Conservation (phyloP, 352 stramenopile species). For the Phytopythium aichiense region DNA sequence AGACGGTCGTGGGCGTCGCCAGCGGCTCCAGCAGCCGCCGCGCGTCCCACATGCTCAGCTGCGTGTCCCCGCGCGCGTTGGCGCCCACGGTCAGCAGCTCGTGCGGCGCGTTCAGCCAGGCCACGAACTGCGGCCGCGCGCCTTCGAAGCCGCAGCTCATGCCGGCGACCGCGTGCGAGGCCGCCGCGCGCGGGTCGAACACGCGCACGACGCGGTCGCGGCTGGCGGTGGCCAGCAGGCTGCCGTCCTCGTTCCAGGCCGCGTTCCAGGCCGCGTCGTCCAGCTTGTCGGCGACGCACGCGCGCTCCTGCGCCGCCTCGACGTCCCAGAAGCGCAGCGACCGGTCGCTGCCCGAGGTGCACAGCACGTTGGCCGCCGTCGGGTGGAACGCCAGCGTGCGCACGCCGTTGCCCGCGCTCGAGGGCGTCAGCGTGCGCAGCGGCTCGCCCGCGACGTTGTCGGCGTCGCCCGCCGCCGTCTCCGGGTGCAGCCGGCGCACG, state of each 20-base stretch:
- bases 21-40: conserved; percentile 69
- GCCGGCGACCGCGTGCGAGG: conserved; percentile 38
- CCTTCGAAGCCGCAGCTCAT: conserved; percentile 74
- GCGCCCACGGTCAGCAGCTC: conserved; percentile 53
- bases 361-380: conserved; percentile 53
- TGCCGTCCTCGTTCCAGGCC: conserved; percentile 59
- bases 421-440: conserved; percentile 37
- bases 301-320: conserved; percentile 38
- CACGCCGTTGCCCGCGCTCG: conserved; percentile 31
- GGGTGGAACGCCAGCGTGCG: conserved; percentile 67
- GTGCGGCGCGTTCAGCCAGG: conserved; percentile 37
- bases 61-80: conserved; percentile 55
- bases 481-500: conserved; percentile 12
- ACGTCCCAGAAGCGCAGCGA: conserved; percentile 78
- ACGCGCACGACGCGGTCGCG: conserved; percentile 70
- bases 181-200: conserved; percentile 52
- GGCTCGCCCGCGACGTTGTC: conserved; percentile 9
- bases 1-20: conserved; percentile 21
- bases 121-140: conserved; percentile 64
- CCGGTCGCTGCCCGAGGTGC: conserved; percentile 50
- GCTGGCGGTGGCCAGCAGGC: conserved; percentile 59
- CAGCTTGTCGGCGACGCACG: conserved; percentile 44
- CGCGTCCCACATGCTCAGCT: conserved; percentile 72
- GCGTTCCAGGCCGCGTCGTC: conserved; percentile 78
- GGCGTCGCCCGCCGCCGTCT: conserved; percentile 3